Evolutionary conservation across 2,329 filamentous ascomycete genomes (phyloP).

Genomic region (Fusarium sp.): DNA sequence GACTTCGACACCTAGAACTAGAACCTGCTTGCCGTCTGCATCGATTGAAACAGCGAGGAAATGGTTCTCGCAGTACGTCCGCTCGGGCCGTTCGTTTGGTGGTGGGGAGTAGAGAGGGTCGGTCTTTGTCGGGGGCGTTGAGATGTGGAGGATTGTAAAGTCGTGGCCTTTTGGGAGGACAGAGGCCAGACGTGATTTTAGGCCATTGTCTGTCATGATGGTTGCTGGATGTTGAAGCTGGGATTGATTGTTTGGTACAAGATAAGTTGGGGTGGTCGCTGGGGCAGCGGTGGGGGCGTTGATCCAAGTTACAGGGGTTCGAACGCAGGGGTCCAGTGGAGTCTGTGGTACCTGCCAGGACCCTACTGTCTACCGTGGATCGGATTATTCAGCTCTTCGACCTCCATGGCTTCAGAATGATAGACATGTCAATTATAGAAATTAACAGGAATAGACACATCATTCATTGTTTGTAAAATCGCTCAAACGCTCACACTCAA

Average conservation of each 20-base stretch:
- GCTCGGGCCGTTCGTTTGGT: conserved; percentile 74
- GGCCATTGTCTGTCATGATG: conserved; percentile 18
- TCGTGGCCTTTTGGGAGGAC: conserved; percentile 62
- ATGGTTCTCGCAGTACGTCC: conserved; percentile 88
- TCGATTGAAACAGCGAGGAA: conserved; percentile 67
- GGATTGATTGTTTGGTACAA: conserved; percentile 7
- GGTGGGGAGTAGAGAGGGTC: conserved; percentile 82
- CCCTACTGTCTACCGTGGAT: not conserved
- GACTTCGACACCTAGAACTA: conserved; percentile 87
- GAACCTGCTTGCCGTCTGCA: conserved; percentile 57
- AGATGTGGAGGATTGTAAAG: conserved; percentile 85
- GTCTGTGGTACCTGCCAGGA: not conserved
- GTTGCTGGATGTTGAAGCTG: not conserved
- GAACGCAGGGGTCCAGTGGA: not conserved
- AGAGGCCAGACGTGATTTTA: conserved; percentile 50
- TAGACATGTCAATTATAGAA: too few species aligned
- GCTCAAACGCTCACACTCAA: not conserved
- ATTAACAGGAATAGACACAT: not conserved
- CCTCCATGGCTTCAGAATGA: not conserved
- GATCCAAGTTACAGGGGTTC: conserved; percentile 13
- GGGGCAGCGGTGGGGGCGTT: conserved; percentile 20
- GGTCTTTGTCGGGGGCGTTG: conserved; percentile 80
- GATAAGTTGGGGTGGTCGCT: conserved; percentile 27
- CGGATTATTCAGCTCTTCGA: not conserved
- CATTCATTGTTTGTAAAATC: not conserved